Conservation (phyloP, 331 rosid genomes). For the Erythrophleum ivorense region DNA sequence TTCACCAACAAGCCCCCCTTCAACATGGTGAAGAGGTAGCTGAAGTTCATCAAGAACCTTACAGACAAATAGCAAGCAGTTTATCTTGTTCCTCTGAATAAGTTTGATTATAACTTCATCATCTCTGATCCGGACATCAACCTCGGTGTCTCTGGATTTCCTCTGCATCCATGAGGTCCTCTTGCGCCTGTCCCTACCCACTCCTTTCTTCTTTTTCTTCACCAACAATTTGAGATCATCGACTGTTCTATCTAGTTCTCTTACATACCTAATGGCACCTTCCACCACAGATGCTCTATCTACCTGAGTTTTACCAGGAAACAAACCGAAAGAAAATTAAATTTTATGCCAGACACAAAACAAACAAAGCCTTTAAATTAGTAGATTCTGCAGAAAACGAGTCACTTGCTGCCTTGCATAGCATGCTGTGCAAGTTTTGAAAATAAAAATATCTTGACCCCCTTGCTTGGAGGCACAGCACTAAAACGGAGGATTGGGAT, state of each 20-base stretch:
- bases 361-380: neutral
- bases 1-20: constrained; percentile 93
- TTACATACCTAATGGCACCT: no score
- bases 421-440: no score
- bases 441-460: no score
- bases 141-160: constrained; percentile 86
- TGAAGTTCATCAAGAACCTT: constrained; percentile 79
- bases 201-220: constrained; percentile 43
- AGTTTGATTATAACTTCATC: constrained; percentile 90
- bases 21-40: constrained; percentile 81
- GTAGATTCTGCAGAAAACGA: neutral
- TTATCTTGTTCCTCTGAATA: constrained; percentile 78
- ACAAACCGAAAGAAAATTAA: constrained; percentile 11
- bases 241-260: no score
- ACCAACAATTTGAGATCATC: no score
- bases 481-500: no score
- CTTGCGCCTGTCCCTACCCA: constrained; percentile 66
- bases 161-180: constrained; percentile 96
- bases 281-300: no score
- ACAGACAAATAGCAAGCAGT: constrained; percentile 70
- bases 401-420: no score
- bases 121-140: constrained; percentile 78
- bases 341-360: neutral
- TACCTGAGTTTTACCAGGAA: no score
- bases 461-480: no score